These are phyloP conservation scores for Viola odorata DNA, from an alignment of 345 rosid species.

Conservation along the genomic window DNA sequence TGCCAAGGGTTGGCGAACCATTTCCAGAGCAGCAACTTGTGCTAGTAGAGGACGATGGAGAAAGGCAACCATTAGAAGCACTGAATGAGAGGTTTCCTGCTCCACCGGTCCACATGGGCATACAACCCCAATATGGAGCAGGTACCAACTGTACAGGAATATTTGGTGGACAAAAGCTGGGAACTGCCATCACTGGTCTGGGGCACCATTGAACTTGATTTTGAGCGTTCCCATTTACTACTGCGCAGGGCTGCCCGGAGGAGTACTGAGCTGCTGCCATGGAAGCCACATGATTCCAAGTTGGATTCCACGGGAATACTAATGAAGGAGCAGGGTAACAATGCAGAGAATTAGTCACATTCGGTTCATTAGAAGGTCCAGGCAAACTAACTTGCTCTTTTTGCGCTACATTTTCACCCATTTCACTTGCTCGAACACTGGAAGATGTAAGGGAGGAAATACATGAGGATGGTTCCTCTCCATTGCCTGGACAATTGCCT, in stretches of 20 bases:
- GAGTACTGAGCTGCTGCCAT: conserved; percentile 24
- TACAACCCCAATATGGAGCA: conserved; percentile 52
- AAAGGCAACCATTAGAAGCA: conserved; percentile 34
- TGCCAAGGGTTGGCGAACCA: conserved; percentile 51
- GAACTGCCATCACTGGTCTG: conserved; percentile 33
- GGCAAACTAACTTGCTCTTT: conserved; percentile 23
- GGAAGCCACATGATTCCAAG: conserved; percentile 25
- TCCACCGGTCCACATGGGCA: conserved; percentile 45
- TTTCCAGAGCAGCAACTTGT: conserved; percentile 37
- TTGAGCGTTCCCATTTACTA: conserved; percentile 11
- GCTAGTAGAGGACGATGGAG: conserved; percentile 43
- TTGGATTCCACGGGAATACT: conserved; percentile 45
- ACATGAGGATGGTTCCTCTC: conserved; percentile 32
- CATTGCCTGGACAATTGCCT: conserved; percentile 22
- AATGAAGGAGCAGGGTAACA: conserved; percentile 46
- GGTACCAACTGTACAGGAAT: conserved; percentile 60
- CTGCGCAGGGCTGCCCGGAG: conserved; percentile 21
- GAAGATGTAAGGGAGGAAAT: conserved; percentile 34
- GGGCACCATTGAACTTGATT: conserved; percentile 47
- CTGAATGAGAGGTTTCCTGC: conserved; percentile 13
- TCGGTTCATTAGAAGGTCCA: conserved; percentile 29
- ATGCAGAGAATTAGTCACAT: conserved; percentile 29
- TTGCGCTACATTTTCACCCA: conserved; percentile 17
- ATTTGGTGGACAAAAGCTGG: conserved; percentile 55
- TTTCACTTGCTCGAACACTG: conserved; percentile 25